Evolutionary conservation across 805 yeast species (phyloP).

Genomic region (Metschnikowia continentalis): DNA sequence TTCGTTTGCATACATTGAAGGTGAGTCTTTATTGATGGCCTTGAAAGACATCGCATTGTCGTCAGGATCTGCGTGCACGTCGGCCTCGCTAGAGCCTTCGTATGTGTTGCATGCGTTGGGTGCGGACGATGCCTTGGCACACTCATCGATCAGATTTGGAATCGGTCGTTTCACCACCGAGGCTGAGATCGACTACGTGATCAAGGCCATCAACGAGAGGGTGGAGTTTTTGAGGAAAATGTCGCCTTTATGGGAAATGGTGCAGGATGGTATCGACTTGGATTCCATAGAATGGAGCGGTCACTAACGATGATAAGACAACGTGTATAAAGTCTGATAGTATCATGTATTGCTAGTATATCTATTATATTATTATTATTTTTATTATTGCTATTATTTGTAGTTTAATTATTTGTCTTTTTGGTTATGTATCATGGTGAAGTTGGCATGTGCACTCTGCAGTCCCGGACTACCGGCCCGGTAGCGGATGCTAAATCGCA

Average conservation of each 20-base stretch:
- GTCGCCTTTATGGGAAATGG: slow-evolving; percentile 99
- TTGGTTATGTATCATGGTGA: no score
- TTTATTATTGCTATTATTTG: background rate
- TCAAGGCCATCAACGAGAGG: slow-evolving; percentile 81
- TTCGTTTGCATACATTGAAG: slow-evolving; percentile 96
- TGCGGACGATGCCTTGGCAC: slow-evolving; percentile 97
- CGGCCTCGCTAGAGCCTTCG: slow-evolving; percentile 96
- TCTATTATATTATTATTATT: background rate
- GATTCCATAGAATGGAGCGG: slow-evolving; percentile 97
- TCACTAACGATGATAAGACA: slow-evolving; percentile 45
- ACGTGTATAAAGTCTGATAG: no score
- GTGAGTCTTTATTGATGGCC: slow-evolving; percentile 96
- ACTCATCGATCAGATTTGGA: slow-evolving; percentile 96
- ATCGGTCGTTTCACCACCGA: slow-evolving; percentile 96
- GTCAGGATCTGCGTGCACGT: slow-evolving; percentile 97
- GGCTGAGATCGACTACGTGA: slow-evolving; percentile 90
- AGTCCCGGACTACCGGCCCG: background rate
- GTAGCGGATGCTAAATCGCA: background rate
- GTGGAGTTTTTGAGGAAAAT: slow-evolving; percentile 88
- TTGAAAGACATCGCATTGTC: slow-evolving; percentile 93
- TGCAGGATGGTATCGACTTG: slow-evolving; percentile 95
- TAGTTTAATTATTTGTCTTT: no score
- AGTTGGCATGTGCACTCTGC: no score
- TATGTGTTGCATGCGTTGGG: slow-evolving; percentile 96
- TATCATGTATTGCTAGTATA: no score